A percentile compares a stretch with the other conserved stretches of the same genome.
phyloP scores from a whole-genome alignment of 805 yeast genomes.

The Ogataea degrootiae region DNA sequence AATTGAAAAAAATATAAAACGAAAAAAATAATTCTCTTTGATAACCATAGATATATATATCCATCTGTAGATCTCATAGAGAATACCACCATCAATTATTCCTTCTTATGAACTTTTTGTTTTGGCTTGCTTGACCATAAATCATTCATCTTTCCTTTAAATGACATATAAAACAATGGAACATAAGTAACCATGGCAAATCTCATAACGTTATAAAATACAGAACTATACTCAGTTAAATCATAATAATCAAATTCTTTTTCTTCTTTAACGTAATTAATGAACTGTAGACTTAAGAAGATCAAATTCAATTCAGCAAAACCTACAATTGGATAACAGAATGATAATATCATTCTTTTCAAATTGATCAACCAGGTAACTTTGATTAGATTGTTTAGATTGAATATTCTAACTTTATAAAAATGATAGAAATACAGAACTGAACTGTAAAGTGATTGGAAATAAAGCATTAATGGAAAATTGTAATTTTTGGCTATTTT shows the following conservation, averaged over 20 bases:
- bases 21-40: neutral
- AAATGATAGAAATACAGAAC: conserved; percentile 22
- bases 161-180: conserved; percentile 5
- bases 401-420: conserved; percentile 25
- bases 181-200: conserved; percentile 13
- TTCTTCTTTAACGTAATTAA: conserved; percentile 3
- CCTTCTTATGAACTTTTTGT: too few species aligned
- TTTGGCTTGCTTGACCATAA: too few species aligned
- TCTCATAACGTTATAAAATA: neutral
- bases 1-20: neutral
- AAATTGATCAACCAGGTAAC: conserved; percentile 13
- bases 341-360: conserved; percentile 11
- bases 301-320: conserved; percentile 18
- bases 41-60: neutral
- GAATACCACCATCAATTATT: too few species aligned
- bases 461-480: conserved; percentile 19
- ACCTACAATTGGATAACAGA: conserved; percentile 20
- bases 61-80: neutral
- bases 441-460: conserved; percentile 19
- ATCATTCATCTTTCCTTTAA: too few species aligned
- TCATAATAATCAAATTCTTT: conserved; percentile 14
- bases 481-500: conserved; percentile 20
- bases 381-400: conserved; percentile 4
- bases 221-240: conserved; percentile 4
- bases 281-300: conserved; percentile 18